These are phyloP conservation scores for Phallus indusiatus DNA, from an alignment of 768 basidiomycete genomes.

Conservation along the genomic window DNA sequence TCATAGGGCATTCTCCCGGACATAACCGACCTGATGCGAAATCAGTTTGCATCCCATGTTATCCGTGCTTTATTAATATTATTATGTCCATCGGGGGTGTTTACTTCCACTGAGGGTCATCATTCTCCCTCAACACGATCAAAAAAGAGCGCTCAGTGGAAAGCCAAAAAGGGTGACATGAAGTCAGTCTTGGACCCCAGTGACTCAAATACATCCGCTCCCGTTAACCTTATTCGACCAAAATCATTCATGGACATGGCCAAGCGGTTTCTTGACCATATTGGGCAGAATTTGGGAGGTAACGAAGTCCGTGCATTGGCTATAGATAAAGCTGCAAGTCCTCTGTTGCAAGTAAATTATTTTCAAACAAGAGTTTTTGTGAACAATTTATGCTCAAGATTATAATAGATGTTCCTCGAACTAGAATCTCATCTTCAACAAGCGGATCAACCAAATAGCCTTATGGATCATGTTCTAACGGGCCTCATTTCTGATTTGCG, in stretches of 20 bases:
- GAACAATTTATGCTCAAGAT: background rate
- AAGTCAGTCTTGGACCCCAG: constrained; percentile 53
- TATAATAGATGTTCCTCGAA: constrained; percentile 63
- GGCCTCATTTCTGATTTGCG: constrained; percentile 62
- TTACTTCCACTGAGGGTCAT: constrained; percentile 32
- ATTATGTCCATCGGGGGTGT: constrained; percentile 46
- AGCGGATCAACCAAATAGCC: constrained; percentile 50
- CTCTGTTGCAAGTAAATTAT: constrained; percentile 53
- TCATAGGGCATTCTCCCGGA: constrained; percentile 60
- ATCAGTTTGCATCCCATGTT: constrained; percentile 89
- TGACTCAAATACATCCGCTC: constrained; percentile 11
- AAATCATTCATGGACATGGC: constrained; percentile 38
- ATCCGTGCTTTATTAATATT: constrained; percentile 70
- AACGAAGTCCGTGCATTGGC: constrained; percentile 76
- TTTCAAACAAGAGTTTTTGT: background rate
- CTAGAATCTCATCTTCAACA: constrained; percentile 64
- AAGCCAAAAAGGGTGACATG: constrained; percentile 70
- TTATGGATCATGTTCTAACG: constrained; percentile 73
- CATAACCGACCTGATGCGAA: constrained; percentile 59
- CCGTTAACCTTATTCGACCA: constrained; percentile 26
- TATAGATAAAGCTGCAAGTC: constrained; percentile 67
- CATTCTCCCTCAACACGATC: constrained; percentile 45
- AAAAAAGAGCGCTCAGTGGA: constrained; percentile 77
- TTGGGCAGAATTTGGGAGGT: constrained; percentile 45
- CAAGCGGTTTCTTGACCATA: constrained; percentile 34